Evolutionary conservation across 805 yeast genomes (phyloP).

Genomic region (Suhomyces sp.): DNA sequence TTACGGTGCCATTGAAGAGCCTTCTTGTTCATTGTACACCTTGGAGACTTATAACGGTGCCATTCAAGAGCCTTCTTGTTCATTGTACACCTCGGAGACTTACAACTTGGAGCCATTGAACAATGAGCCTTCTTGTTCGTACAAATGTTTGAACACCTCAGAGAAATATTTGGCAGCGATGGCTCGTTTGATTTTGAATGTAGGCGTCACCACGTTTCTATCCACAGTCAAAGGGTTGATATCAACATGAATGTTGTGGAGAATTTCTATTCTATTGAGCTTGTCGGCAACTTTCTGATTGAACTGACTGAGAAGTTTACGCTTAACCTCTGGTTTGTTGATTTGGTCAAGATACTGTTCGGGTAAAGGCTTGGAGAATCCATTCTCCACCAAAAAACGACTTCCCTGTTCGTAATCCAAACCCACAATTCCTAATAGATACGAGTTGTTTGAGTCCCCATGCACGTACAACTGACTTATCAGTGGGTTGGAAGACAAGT

Average conservation of each 20-base stretch:
- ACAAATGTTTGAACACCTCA: conserved; percentile 8
- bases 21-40: no score
- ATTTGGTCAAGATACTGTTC: conserved; percentile 17
- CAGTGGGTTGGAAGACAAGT: conserved; percentile 28
- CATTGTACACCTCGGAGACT: no score
- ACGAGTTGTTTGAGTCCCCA: conserved; percentile 29
- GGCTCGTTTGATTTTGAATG: conserved; percentile 14
- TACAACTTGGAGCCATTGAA: background rate
- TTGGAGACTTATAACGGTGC: no score
- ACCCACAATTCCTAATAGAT: conserved; percentile 30
- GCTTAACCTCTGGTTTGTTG: conserved; percentile 21
- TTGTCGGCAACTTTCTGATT: conserved; percentile 20
- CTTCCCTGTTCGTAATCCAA: conserved; percentile 21
- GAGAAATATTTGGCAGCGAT: conserved; percentile 25
- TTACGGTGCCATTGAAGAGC: no score
- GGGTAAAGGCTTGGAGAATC: conserved; percentile 11
- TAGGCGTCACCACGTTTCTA: conserved; percentile 17
- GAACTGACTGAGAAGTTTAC: conserved; percentile 18
- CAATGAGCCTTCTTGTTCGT: conserved; percentile 9
- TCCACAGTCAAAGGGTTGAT: conserved; percentile 28
- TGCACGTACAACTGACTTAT: conserved; percentile 30
- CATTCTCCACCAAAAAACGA: conserved; percentile 16
- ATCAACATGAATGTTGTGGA: conserved; percentile 29
- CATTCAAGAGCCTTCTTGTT: no score
- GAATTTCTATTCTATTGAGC: conserved; percentile 30